Evolutionary conservation across 1,139 yeast genomes (phyloP).

Genomic region (Lodderomyces parapsilosis): DNA sequence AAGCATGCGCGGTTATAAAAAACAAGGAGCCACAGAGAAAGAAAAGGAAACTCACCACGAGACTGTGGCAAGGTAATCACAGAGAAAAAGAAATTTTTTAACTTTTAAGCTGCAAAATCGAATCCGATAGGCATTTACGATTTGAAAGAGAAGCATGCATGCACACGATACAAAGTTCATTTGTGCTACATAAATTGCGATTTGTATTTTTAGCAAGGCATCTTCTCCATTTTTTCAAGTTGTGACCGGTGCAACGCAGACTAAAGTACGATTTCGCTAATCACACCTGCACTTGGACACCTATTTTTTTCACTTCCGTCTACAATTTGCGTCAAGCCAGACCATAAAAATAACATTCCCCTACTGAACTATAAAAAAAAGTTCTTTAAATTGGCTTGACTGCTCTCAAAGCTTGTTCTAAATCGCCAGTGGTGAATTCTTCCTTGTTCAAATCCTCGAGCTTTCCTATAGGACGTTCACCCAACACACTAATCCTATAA

Average conservation of each 20-base stretch:
- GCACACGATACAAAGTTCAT: not conserved
- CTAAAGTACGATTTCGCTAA: no score
- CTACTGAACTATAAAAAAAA: no score
- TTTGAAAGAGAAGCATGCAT: no score
- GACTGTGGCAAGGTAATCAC: not conserved
- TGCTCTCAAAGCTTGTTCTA: constrained; percentile 32
- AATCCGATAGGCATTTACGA: not conserved
- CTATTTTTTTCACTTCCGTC: no score
- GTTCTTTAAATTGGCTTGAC: constrained; percentile 16
- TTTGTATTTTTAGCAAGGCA: no score
- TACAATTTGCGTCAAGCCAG: no score
- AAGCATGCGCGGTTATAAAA: constrained; percentile 1
- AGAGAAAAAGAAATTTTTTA: not conserved
- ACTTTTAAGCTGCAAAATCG: not conserved
- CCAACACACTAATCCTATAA: constrained; percentile 45
- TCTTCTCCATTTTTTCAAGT: no score
- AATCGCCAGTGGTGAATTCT: constrained; percentile 39
- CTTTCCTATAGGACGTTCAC: constrained; percentile 44
- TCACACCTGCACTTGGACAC: no score
- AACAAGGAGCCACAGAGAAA: not conserved
- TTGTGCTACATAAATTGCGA: not conserved
- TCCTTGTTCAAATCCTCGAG: constrained; percentile 32
- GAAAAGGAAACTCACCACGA: not conserved
- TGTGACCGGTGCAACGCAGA: no score
- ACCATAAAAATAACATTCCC: no score